A percentile compares a stretch with the other conserved stretches of the same genome.
Evolutionary conservation across 116 monocot genomes (phyloP).

Genomic region (Iris pallida): DNA sequence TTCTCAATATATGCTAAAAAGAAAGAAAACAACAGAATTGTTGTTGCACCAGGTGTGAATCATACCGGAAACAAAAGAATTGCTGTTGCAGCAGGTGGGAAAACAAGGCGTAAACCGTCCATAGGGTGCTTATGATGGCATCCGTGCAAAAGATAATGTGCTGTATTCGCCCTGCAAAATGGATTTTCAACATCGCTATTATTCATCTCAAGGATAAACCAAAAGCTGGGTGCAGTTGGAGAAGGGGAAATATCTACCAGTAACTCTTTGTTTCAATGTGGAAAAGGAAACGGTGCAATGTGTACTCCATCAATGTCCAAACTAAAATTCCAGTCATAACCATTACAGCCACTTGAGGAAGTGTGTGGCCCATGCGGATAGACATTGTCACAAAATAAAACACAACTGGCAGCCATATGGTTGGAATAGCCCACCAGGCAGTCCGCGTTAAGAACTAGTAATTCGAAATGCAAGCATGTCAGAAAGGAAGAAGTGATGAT

Average conservation of each 20-base stretch:
- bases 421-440: constrained; percentile 76
- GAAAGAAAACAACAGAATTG: constrained; percentile 24
- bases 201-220: not conserved
- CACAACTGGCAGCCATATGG: constrained; percentile 86
- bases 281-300: constrained; percentile 90
- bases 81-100: constrained; percentile 88
- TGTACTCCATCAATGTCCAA: constrained; percentile 86
- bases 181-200: not conserved
- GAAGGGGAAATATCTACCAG: constrained; percentile 35
- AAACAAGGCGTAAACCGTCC: constrained; percentile 92
- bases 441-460: constrained; percentile 52
- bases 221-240: not conserved
- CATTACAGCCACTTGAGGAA: constrained; percentile 34
- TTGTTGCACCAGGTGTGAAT: constrained; percentile 85
- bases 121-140: constrained; percentile 98
- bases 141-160: constrained; percentile 93
- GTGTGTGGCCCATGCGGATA: constrained; percentile 47
- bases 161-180: constrained; percentile 76
- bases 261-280: constrained; percentile 86
- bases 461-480: constrained; percentile 16
- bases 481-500: not conserved
- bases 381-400: constrained; percentile 46
- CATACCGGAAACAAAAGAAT: constrained; percentile 71
- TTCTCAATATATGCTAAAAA: not conserved
- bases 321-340: constrained; percentile 49